phyloP scores from a whole-genome alignment of 805 yeast species.

The Ogataea angusta region DNA sequence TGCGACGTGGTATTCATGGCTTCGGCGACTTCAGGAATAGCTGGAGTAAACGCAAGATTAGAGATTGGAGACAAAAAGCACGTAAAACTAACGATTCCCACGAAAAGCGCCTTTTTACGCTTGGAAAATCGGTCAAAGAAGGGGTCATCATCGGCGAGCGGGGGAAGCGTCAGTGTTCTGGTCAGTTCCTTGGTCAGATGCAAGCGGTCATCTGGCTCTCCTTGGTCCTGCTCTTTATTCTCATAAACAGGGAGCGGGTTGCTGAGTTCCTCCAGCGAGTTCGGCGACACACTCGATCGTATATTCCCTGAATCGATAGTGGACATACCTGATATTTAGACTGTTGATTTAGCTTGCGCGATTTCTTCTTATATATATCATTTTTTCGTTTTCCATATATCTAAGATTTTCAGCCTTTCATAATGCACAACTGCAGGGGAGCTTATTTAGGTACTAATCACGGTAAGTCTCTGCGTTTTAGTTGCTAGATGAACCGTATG shows the following conservation, averaged over 20 bases:
- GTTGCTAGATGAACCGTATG: too few relatives aligned
- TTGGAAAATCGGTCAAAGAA: slow-evolving; percentile 27
- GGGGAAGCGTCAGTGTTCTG: slow-evolving; percentile 17
- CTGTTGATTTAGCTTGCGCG: slow-evolving; percentile 1
- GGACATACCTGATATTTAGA: neutral
- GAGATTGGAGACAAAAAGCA: slow-evolving; percentile 46
- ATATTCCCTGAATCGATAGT: neutral
- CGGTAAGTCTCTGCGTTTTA: too few relatives aligned
- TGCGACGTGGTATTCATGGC: slow-evolving; percentile 44
- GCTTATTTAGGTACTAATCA: too few relatives aligned
- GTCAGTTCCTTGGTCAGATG: slow-evolving; percentile 14
- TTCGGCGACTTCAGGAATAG: slow-evolving; percentile 47
- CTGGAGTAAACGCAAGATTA: slow-evolving; percentile 47
- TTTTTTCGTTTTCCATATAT: neutral
- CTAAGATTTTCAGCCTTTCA: too few relatives aligned
- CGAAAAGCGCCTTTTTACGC: slow-evolving; percentile 29
- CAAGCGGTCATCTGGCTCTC: slow-evolving; percentile 6
- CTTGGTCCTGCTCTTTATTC: slow-evolving; percentile 1
- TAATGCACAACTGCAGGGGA: too few relatives aligned
- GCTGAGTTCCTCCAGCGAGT: slow-evolving; percentile 1
- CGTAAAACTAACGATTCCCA: slow-evolving; percentile 35
- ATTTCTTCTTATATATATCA: neutral
- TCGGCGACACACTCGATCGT: slow-evolving; percentile 1
- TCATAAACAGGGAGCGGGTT: neutral
- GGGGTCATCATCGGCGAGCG: slow-evolving; percentile 27